These are phyloP conservation scores for Seiridium unicorne DNA, from an alignment of 2,329 filamentous ascomycete genomes.

Conservation along the genomic window DNA sequence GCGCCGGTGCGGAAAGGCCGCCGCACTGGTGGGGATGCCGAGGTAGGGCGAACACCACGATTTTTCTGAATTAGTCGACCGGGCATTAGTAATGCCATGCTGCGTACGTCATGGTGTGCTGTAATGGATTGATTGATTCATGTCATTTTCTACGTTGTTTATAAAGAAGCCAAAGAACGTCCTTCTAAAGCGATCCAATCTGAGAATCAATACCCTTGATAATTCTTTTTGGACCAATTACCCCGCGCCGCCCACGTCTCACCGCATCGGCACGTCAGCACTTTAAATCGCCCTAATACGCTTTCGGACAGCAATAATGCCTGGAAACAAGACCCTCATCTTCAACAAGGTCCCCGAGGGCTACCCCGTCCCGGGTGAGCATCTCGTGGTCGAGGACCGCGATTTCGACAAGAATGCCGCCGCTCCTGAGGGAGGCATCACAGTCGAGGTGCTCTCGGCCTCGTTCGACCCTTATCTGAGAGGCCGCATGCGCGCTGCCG, in stretches of 20 bases:
- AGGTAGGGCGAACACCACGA: neutral
- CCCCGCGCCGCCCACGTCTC: too few relatives aligned
- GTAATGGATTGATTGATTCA: neutral
- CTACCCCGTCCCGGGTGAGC: conserved; percentile 63
- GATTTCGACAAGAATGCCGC: conserved; percentile 59
- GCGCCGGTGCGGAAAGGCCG: neutral
- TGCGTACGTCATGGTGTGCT: neutral
- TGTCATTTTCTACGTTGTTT: neutral
- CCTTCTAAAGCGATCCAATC: neutral
- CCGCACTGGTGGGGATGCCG: conserved; percentile 1
- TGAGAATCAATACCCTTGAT: neutral
- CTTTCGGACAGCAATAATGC: conserved; percentile 31
- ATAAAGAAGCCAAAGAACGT: neutral
- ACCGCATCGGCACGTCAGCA: neutral
- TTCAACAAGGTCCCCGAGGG: conserved; percentile 63
- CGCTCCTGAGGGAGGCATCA: conserved; percentile 58
- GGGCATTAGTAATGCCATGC: neutral
- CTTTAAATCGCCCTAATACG: conserved; percentile 21
- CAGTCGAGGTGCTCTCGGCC: conserved; percentile 63
- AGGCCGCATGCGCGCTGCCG: conserved; percentile 61
- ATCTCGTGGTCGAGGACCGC: conserved; percentile 60
- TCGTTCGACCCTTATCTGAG: conserved; percentile 76
- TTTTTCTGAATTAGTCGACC: neutral
- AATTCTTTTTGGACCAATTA: neutral
- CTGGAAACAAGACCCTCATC: conserved; percentile 66